phyloP scores from a whole-genome alignment of 306 rosid genomes.

The Abrus pulchellus region DNA sequence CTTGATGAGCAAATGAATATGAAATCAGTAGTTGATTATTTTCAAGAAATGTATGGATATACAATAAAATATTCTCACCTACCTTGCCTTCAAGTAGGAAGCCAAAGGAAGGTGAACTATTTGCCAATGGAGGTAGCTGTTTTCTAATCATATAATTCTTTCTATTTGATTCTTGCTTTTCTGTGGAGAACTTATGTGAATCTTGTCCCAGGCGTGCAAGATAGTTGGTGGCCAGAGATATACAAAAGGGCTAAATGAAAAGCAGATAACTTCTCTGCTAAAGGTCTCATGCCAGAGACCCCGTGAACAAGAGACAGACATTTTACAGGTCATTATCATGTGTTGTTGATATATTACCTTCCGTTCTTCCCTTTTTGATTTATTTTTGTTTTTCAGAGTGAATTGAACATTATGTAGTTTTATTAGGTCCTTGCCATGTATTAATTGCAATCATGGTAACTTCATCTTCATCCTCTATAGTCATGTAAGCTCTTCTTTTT shows the following conservation, averaged over 20 bases:
- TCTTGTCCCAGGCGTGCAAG: constrained; percentile 52
- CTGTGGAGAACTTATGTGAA: constrained; percentile 32
- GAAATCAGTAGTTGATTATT: constrained; percentile 68
- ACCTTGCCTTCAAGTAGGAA: constrained; percentile 63
- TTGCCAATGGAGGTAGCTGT: constrained; percentile 59
- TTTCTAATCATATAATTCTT: constrained; percentile 11
- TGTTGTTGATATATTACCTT: not conserved
- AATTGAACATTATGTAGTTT: not conserved
- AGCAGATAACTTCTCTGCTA: constrained; percentile 57
- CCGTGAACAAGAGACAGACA: constrained; percentile 53
- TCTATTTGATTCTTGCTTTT: not conserved
- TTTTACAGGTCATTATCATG: constrained; percentile 50
- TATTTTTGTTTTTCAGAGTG: not conserved
- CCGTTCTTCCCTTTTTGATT: not conserved
- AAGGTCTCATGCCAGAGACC: constrained; percentile 60
- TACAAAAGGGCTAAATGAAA: constrained; percentile 52
- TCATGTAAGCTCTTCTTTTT: not conserved
- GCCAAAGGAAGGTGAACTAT: constrained; percentile 53
- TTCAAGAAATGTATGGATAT: constrained; percentile 60
- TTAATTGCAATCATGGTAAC: not conserved
- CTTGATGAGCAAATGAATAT: constrained; percentile 65
- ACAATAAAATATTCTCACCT: constrained; percentile 55
- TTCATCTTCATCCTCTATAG: not conserved
- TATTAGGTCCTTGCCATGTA: not conserved
- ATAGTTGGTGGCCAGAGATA: constrained; percentile 58